Evolutionary conservation across 257 asterid genomes (phyloP).

Genomic region (Gentiana straminea): DNA sequence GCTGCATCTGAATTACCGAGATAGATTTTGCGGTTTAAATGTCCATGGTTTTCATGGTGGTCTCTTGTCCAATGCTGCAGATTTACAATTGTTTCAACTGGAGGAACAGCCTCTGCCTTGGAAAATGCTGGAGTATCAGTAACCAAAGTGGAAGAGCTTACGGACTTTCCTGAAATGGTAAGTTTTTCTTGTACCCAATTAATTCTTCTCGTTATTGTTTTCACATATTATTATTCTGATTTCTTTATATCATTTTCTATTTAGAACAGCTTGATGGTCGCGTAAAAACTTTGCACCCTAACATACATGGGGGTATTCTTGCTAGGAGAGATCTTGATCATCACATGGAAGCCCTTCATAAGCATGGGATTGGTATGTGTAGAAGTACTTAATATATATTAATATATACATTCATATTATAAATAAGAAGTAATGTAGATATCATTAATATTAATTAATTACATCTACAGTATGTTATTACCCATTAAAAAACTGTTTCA

Average conservation of each 20-base stretch:
- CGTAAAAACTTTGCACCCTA: conserved; percentile 93
- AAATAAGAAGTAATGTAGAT: no score
- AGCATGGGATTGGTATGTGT: conserved; percentile 67
- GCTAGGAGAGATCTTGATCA: conserved; percentile 89
- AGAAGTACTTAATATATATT: no score
- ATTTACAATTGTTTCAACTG: conserved; percentile 86
- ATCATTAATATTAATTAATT: no score
- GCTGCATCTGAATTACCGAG: no score
- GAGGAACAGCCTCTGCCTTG: conserved; percentile 90
- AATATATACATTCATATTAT: no score
- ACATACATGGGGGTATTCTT: conserved; percentile 90
- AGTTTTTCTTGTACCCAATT: background rate
- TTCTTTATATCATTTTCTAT: background rate
- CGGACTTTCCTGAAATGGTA: conserved; percentile 92
- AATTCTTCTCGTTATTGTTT: background rate
- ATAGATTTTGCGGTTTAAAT: background rate
- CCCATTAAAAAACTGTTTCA: no score
- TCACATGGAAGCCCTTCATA: conserved; percentile 86
- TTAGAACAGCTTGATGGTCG: conserved; percentile 86
- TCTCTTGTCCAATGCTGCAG: conserved; percentile 21
- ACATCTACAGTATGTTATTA: no score
- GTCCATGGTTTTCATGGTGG: background rate
- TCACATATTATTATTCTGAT: background rate
- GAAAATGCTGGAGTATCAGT: conserved; percentile 68
- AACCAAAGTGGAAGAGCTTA: conserved; percentile 91